A percentile compares a stretch with the other conserved stretches of the same genome.
These are phyloP conservation scores for Breynia disticha DNA, from an alignment of 441 rosid genomes.

Conservation along the genomic window DNA sequence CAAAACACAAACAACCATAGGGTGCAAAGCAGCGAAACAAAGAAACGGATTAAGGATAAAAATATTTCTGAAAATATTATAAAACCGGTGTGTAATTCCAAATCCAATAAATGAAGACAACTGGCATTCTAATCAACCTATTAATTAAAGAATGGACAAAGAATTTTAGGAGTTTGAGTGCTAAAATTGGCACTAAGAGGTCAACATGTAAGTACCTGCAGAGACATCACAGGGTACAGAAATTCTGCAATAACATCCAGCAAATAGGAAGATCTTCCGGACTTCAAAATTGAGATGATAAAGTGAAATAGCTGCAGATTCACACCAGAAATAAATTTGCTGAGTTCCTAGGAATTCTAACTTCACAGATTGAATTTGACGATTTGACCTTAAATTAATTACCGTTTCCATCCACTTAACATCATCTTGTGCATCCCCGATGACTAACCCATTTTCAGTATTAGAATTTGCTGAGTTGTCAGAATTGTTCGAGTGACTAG, in stretches of 20 bases:
- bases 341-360: not conserved
- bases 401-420: constrained; percentile 99
- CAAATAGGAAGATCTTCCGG: constrained; percentile 91
- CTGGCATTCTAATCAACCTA: not conserved
- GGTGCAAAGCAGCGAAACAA: too few relatives aligned
- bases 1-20: too few relatives aligned
- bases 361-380: constrained; percentile 3
- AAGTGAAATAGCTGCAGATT: constrained; percentile 73
- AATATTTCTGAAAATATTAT: not conserved
- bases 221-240: constrained; percentile 79
- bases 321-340: constrained; percentile 1
- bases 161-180: not conserved
- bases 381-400: constrained; percentile 19
- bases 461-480: constrained; percentile 36
- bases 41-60: too few relatives aligned
- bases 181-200: not conserved
- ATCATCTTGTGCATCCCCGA: constrained; percentile 65
- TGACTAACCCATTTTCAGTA: constrained; percentile 41
- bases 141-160: not conserved
- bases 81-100: not conserved
- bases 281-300: constrained; percentile 76
- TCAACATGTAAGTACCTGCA: constrained; percentile 56
- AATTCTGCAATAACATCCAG: constrained; percentile 70
- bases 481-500: constrained; percentile 44
- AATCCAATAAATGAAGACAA: not conserved